A percentile compares a stretch with the other conserved stretches of the same genome.
Conservation (phyloP, 2,329 filamentous ascomycete genomes). For the Zymoseptoria tritici region DNA sequence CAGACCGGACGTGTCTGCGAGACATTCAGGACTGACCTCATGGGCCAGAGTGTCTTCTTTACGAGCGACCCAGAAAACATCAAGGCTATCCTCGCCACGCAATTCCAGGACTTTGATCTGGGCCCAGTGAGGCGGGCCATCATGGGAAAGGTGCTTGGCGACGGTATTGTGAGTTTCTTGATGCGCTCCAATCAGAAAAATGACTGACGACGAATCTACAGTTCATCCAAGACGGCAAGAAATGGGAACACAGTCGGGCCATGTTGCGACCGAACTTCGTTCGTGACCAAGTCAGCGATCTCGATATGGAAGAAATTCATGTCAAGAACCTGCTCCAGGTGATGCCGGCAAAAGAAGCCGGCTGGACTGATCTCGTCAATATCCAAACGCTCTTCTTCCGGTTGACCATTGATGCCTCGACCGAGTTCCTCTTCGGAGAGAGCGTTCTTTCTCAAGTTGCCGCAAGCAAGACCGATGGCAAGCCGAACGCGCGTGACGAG, state of each 20-base stretch:
- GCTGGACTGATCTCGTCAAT: slow-evolving; percentile 27
- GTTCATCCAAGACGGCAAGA: slow-evolving; percentile 29
- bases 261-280: slow-evolving; percentile 34
- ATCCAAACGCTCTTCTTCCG: slow-evolving; percentile 40
- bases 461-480: slow-evolving; percentile 25
- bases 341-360: slow-evolving; percentile 20
- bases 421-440: slow-evolving; percentile 40
- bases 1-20: slow-evolving; percentile 19
- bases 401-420: slow-evolving; percentile 44
- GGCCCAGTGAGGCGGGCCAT: slow-evolving; percentile 23
- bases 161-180: slow-evolving; percentile 22
- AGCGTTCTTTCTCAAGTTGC: slow-evolving; percentile 32
- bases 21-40: slow-evolving; percentile 20
- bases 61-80: slow-evolving; percentile 31
- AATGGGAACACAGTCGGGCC: slow-evolving; percentile 31
- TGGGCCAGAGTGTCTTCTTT: slow-evolving; percentile 23
- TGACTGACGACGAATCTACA: slow-evolving; percentile 4
- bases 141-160: slow-evolving; percentile 25
- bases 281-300: slow-evolving; percentile 32
- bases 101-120: slow-evolving; percentile 28
- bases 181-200: not conserved
- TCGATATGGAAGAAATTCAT: slow-evolving; percentile 31
- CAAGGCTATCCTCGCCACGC: slow-evolving; percentile 28
- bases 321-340: slow-evolving; percentile 29
- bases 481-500: slow-evolving; percentile 22